These are phyloP conservation scores for Paecilomyces formosus DNA, from an alignment of 2,329 filamentous ascomycete genomes.

Conservation along the genomic window DNA sequence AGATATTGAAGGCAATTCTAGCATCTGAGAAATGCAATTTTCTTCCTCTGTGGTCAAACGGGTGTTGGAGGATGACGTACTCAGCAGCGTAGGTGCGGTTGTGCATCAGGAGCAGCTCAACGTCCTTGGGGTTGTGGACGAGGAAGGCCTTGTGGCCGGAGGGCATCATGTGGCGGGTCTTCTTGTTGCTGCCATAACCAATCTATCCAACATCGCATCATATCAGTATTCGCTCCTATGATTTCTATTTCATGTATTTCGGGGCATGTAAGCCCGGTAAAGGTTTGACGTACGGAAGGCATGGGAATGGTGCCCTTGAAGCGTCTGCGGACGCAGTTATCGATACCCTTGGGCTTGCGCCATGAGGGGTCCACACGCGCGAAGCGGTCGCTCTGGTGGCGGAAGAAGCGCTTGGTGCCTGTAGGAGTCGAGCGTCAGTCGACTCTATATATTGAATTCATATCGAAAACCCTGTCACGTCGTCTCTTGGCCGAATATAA, in stretches of 20 bases:
- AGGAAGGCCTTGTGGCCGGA: slow-evolving; percentile 99
- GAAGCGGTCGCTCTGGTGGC: slow-evolving; percentile 97
- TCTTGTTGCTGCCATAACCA: slow-evolving; percentile 98
- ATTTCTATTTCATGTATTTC: neutral
- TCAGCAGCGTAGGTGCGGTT: slow-evolving; percentile 98
- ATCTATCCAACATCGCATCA: slow-evolving; percentile 54
- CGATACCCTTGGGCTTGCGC: slow-evolving; percentile 99
- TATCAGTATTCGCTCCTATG: slow-evolving; percentile 5
- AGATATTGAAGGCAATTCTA: neutral
- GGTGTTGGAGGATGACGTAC: slow-evolving; percentile 51
- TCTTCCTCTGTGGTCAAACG: neutral
- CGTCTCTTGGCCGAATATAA: neutral
- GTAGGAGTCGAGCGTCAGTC: slow-evolving; percentile 33
- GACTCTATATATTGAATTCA: slow-evolving; percentile 32
- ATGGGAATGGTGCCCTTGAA: slow-evolving; percentile 95
- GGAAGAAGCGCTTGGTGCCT: slow-evolving; percentile 92
- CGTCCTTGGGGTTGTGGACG: slow-evolving; percentile 91
- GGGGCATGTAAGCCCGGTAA: neutral
- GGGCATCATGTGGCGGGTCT: slow-evolving; percentile 98
- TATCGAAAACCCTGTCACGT: neutral
- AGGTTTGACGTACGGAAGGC: slow-evolving; percentile 75
- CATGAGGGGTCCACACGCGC: slow-evolving; percentile 84
- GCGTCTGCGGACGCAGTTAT: slow-evolving; percentile 92
- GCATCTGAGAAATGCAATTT: neutral
- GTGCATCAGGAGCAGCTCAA: slow-evolving; percentile 99